Base-by-base conservation (phyloP, 768 basidiomycete genomes). In the Tricholoma saponaceum region DNA sequence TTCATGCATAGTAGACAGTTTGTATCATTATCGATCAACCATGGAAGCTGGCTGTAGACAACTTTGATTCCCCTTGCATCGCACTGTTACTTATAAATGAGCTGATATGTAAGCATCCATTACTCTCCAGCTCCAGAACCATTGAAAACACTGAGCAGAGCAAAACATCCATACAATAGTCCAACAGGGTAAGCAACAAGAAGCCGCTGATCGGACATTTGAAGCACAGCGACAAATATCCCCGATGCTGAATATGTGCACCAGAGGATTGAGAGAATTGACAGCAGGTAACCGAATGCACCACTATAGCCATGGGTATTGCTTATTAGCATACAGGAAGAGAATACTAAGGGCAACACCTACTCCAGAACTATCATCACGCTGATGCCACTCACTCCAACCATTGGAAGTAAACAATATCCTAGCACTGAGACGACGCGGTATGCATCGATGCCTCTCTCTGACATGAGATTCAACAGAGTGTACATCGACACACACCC, bases 101-200 rank as follows among this genome's bases (percentile, higher is more conserved):
- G 16, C n/a, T 53, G 32, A 16, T 25, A 30, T 41, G 33, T 43
- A 30, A 32, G 43, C 26, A 22, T 58, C 25, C 55, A 57, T 66
- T 64, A 72, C 61, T 72, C 64, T 23, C 57, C 65, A 30, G 60
- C 47, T 22, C 56, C 58, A 6, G 65, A 58, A n/a, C 77, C 77
- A 64, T 85, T 90, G 75, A 97, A 97, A 57, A 96, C 90, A 70
- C 92, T 96, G 57, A 98, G 81, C 37, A 98, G 74, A 13, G 92
- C 95, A 68, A 96, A 96, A 71, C 93, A 96, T 18, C 93, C 93
- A 65, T 97, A 99, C 22, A 98, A 76, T 53, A 99, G 74, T 35
- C 92, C 94, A 52, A 98, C 86, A 10, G 97, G 97, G 73, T 99
- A 99, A 62, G 95, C 97, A 39, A 99, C 95, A 22, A 99, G 83